Percentiles rank a stretch among this genome's conserved stretches.
Conservation (phyloP, 2,329 filamentous ascomycete genomes). For the Cladosporium sp. region DNA sequence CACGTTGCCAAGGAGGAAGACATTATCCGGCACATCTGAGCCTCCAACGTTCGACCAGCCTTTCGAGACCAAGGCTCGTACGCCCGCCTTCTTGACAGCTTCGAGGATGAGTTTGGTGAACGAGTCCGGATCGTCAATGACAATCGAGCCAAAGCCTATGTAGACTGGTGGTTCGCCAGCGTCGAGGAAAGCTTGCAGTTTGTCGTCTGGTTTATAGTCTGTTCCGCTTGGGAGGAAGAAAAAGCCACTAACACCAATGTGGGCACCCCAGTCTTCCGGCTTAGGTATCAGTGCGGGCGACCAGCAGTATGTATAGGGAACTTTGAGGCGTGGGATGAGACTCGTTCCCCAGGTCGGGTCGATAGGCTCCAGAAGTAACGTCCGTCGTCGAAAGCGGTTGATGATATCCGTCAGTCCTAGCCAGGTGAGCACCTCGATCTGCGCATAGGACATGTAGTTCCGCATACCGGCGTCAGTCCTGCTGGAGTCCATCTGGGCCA, state of each 20-base stretch:
- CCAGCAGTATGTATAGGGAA: slow-evolving; percentile 71
- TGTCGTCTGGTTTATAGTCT: slow-evolving; percentile 61
- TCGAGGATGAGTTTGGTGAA: slow-evolving; percentile 71
- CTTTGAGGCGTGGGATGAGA: slow-evolving; percentile 68
- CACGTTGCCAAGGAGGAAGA: slow-evolving; percentile 53
- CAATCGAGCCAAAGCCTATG: slow-evolving; percentile 78
- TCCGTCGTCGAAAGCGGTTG: slow-evolving; percentile 70
- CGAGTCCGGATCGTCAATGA: slow-evolving; percentile 69
- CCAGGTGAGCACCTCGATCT: slow-evolving; percentile 89
- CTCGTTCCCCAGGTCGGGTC: slow-evolving; percentile 75
- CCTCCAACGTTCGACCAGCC: slow-evolving; percentile 52
- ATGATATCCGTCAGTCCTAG: slow-evolving; percentile 67
- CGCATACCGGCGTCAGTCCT: slow-evolving; percentile 71
- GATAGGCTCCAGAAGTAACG: slow-evolving; percentile 70
- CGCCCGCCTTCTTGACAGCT: slow-evolving; percentile 56
- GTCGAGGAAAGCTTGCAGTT: slow-evolving; percentile 64
- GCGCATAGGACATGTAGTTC: slow-evolving; percentile 76
- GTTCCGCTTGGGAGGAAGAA: slow-evolving; percentile 65
- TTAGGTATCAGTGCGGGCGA: slow-evolving; percentile 18
- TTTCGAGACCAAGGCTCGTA: slow-evolving; percentile 53
- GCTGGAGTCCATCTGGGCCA: slow-evolving; percentile 72
- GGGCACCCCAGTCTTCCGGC: slow-evolving; percentile 14
- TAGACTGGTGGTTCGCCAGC: slow-evolving; percentile 71
- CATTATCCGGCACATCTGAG: slow-evolving; percentile 34
- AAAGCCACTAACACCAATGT: slow-evolving; percentile 66